These are phyloP conservation scores for Chlorella sp. DNA, from an alignment of 139 green algal genomes.

Conservation along the genomic window DNA sequence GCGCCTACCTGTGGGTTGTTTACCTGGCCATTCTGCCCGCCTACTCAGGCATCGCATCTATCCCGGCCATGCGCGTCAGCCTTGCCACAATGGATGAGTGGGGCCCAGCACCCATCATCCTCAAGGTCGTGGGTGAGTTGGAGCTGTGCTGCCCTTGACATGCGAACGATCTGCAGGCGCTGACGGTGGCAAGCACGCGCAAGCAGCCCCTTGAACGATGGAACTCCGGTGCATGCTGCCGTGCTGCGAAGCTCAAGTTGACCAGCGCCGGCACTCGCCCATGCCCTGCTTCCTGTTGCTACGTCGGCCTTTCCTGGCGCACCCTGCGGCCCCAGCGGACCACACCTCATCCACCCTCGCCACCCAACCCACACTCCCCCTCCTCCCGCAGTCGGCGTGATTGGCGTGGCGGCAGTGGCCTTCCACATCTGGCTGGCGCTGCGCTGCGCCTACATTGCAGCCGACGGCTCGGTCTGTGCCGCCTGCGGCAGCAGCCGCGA, in stretches of 20 bases:
- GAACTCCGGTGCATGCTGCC: not conserved
- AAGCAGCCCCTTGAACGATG: too few species aligned
- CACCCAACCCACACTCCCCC: too few species aligned
- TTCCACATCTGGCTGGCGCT: slow-evolving; percentile 20
- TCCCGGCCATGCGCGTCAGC: slow-evolving; percentile 1
- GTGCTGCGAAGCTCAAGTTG: not conserved
- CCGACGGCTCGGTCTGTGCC: not conserved
- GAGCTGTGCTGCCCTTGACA: not conserved
- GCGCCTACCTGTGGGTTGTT: slow-evolving; percentile 6
- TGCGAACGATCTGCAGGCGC: too few species aligned
- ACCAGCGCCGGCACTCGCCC: too few species aligned
- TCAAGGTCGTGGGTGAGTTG: not conserved
- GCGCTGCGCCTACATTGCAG: not conserved
- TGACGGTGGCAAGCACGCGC: too few species aligned
- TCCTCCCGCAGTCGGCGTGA: not conserved
- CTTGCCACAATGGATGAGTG: not conserved
- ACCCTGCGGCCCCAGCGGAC: too few species aligned
- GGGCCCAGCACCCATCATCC: not conserved
- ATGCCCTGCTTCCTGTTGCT: not conserved
- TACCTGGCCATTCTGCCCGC: slow-evolving; percentile 5
- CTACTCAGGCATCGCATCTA: slow-evolving; percentile 5
- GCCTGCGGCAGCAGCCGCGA: too few species aligned
- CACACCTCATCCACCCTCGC: not conserved
- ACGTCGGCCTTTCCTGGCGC: not conserved
- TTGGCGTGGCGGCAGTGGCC: not conserved